Conservation (phyloP, 345 rosid genomes). For the Raphanus raphanistrum region DNA sequence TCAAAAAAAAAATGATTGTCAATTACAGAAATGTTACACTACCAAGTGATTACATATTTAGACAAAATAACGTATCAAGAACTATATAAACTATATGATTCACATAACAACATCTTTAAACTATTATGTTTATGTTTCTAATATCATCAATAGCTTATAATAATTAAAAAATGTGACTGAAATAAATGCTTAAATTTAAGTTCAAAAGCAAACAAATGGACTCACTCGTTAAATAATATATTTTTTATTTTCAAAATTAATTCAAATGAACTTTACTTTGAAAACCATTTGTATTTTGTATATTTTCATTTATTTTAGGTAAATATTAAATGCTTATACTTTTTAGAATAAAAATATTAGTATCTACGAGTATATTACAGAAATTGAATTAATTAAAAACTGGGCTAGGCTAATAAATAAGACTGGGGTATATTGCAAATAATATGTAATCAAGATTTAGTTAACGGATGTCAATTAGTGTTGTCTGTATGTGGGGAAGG, state of each 20-base stretch:
- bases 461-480: background rate
- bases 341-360: background rate
- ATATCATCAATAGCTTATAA: too few species aligned
- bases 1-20: too few species aligned
- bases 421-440: background rate
- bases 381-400: background rate
- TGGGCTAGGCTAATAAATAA: background rate
- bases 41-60: too few species aligned
- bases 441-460: background rate
- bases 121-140: too few species aligned
- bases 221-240: background rate
- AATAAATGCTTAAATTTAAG: background rate
- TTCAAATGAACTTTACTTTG: background rate
- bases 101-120: too few species aligned
- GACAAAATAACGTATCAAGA: too few species aligned
- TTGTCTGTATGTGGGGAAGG: background rate
- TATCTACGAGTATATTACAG: background rate
- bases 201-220: background rate
- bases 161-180: background rate
- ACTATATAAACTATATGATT: too few species aligned
- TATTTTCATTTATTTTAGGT: background rate
- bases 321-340: background rate
- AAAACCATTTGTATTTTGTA: background rate
- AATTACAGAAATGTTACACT: too few species aligned
- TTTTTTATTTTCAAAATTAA: background rate